Conservation (phyloP, 257 asterid species). For the Gardenia jasminoides region DNA sequence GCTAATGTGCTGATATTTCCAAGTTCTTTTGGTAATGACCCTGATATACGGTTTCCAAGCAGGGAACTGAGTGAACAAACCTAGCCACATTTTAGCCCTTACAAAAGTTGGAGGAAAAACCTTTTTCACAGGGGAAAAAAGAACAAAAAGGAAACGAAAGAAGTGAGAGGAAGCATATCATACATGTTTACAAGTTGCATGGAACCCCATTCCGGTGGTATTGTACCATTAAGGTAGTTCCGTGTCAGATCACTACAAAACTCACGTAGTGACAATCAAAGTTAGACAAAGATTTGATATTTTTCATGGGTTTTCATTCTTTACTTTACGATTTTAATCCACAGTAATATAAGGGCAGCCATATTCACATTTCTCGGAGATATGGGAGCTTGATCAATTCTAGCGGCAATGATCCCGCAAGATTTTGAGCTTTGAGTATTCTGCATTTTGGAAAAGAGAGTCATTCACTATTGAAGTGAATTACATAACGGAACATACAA, state of each 20-base stretch:
- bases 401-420: slow-evolving; percentile 27
- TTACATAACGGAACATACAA: no score
- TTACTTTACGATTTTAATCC: no score
- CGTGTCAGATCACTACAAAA: slow-evolving; percentile 46
- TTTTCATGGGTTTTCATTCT: neutral
- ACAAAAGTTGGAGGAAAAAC: no score
- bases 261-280: neutral
- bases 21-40: slow-evolving; percentile 47
- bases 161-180: neutral
- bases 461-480: no score
- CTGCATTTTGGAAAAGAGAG: neutral
- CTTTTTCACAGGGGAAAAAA: neutral
- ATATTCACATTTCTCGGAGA: slow-evolving; percentile 20
- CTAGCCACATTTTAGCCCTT: no score
- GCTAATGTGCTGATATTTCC: slow-evolving; percentile 61
- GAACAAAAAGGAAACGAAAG: neutral
- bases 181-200: slow-evolving; percentile 47
- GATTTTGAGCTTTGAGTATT: slow-evolving; percentile 15
- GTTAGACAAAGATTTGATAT: neutral
- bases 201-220: slow-evolving; percentile 67
- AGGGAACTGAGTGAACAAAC: slow-evolving; percentile 42
- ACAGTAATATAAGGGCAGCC: no score
- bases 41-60: slow-evolving; percentile 55
- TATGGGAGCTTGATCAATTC: slow-evolving; percentile 28
- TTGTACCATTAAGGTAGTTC: slow-evolving; percentile 67